Evolutionary conservation across 2,329 filamentous ascomycete species (phyloP).

Genomic region (Trematosphaeria pertusa): DNA sequence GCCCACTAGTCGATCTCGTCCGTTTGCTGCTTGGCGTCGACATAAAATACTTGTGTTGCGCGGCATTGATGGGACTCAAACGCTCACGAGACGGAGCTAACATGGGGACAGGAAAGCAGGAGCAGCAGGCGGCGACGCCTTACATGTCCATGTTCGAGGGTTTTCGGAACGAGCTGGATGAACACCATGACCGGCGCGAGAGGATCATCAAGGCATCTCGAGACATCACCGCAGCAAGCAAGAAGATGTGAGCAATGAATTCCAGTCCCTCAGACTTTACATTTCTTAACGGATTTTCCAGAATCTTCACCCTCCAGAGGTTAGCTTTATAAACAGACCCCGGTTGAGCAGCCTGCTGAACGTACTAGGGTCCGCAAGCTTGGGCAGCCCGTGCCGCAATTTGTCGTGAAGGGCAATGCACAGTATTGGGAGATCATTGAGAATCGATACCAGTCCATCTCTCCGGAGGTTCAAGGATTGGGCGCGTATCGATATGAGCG

Average conservation of each 20-base stretch:
- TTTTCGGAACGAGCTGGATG: constrained; percentile 87
- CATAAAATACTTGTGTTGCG: no score
- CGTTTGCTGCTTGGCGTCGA: constrained; percentile 33
- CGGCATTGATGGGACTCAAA: constrained; percentile 44
- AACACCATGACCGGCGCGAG: constrained; percentile 92
- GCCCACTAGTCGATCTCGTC: constrained; percentile 25
- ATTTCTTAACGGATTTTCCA: constrained; percentile 45
- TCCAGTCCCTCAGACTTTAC: not conserved
- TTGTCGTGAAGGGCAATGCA: constrained; percentile 74
- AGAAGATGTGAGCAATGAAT: constrained; percentile 82
- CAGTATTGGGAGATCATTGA: constrained; percentile 74
- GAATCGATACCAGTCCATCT: constrained; percentile 70
- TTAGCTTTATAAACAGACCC: constrained; percentile 39
- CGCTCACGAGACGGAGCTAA: constrained; percentile 43
- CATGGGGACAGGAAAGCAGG: constrained; percentile 37
- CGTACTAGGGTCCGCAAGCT: constrained; percentile 65
- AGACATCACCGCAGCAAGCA: constrained; percentile 92
- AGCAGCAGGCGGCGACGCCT: constrained; percentile 48
- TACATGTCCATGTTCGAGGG: constrained; percentile 77
- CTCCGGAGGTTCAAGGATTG: constrained; percentile 75
- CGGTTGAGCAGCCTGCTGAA: constrained; percentile 13
- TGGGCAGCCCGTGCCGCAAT: constrained; percentile 67
- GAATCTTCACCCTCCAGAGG: constrained; percentile 86
- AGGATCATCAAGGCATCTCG: constrained; percentile 87
- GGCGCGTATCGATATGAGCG: constrained; percentile 87